Conservation (phyloP, 305 asterid species). For the Fraxinus velutina region DNA sequence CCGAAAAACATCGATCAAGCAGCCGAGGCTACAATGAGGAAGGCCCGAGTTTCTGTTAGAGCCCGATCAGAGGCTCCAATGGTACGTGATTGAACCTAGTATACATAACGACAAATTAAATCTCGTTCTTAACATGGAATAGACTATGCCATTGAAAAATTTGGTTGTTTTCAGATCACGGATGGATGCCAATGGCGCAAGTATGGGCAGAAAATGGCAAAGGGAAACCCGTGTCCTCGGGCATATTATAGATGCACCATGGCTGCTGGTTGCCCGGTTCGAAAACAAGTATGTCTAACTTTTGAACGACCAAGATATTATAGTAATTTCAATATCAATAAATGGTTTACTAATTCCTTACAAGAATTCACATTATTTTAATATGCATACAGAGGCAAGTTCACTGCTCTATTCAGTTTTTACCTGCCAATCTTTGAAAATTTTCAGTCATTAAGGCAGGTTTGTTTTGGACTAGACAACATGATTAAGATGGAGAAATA, state of each 20-base stretch:
- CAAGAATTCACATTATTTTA: background rate
- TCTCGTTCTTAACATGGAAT: background rate
- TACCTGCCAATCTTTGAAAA: background rate
- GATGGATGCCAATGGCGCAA: conserved; percentile 99
- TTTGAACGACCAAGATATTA: background rate
- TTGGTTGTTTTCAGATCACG: conserved; percentile 41
- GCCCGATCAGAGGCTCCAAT: conserved; percentile 81
- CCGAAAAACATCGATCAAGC: conserved; percentile 58
- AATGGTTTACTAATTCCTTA: background rate
- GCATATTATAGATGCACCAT: conserved; percentile 96
- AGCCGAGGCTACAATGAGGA: conserved; percentile 74
- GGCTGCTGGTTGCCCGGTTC: conserved; percentile 91
- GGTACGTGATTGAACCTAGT: conserved; percentile 34
- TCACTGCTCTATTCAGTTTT: background rate
- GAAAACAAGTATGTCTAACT: conserved; percentile 63
- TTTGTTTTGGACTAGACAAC: background rate
- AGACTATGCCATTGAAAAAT: background rate
- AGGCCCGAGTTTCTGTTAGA: conserved; percentile 88
- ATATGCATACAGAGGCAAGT: background rate
- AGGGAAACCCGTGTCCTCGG: conserved; percentile 95
- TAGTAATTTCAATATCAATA: background rate
- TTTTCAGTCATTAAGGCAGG: background rate
- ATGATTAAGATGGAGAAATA: background rate
- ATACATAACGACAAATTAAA: background rate
- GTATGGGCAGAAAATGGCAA: conserved; percentile 94